Evolutionary conservation across 1,139 yeast species (phyloP), one percentile per base, ranked within the genome.

Genomic region (Ogataea hybrid): DNA sequence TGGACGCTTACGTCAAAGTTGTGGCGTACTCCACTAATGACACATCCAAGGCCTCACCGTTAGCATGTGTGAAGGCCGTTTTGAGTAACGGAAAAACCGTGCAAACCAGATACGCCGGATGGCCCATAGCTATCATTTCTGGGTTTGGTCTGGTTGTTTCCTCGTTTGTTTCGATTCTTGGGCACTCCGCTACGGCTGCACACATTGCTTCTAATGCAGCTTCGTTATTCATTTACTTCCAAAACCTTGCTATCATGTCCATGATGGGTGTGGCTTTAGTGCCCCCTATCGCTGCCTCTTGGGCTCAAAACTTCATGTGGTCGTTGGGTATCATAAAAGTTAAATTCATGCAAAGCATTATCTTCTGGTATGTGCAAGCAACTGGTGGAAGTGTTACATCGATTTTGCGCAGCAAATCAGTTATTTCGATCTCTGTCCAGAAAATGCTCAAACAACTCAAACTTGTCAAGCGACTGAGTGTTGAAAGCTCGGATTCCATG

Each of bases 301-400:
- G 99, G 99, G 83, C 95, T 28, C 96, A 92, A 64, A 92, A 92
- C 68, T 92, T 92, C 70, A 82, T 81, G 68, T 92, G 98, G 98
- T 82, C 97, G 5, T 75, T 92, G 74, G 98, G 98, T 42, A 81
- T 92, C 50, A 87, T 94, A 54, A 73, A 76, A 44, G 79, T 81
- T 9, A 68, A 69, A n/a, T 88, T 90, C 58, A 84, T 92, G 78
- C 98, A 92, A 64, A 64, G 71, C 37, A 86, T 90, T 46, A 84
- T 95, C 55, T 79, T 82, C 61, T 92, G 98, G 98, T 92, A 92
- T 65, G 81, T 92, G 44, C 96, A 90, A 65, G 72, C 96, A n/a
- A 92, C 98, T 1, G 97, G 97, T 33, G 98, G 98, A 46, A 63
- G 75, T 1, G 81, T 95, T 3, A 83, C 96, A 3, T 84, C 84